Conservation (phyloP, 2,329 filamentous ascomycete species). For the Setomelanomma holmii region DNA sequence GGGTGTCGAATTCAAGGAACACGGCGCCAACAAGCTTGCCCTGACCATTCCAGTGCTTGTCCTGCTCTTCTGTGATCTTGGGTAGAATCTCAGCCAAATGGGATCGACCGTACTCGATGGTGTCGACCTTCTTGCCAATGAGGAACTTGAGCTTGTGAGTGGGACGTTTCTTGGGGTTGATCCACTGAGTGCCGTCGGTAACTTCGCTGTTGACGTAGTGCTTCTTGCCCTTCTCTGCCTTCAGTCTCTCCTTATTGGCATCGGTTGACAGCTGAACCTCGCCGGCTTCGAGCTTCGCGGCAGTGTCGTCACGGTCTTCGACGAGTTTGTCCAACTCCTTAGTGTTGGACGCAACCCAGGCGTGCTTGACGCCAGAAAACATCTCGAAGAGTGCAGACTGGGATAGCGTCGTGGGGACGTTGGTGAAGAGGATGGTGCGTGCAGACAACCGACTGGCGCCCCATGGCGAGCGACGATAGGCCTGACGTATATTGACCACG, state of each 20-base stretch:
- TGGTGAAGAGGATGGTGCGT: slow-evolving; percentile 57
- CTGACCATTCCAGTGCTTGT: slow-evolving; percentile 69
- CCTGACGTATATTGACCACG: slow-evolving; percentile 58
- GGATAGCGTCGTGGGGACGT: slow-evolving; percentile 52
- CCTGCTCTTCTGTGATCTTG: slow-evolving; percentile 72
- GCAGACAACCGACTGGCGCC: slow-evolving; percentile 55
- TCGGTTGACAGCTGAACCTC: slow-evolving; percentile 53
- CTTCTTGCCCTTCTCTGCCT: slow-evolving; percentile 62
- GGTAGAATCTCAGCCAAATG: slow-evolving; percentile 77
- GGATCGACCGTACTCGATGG: slow-evolving; percentile 82
- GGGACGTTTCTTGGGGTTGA: slow-evolving; percentile 49
- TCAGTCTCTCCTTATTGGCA: slow-evolving; percentile 72
- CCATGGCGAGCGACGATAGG: slow-evolving; percentile 54
- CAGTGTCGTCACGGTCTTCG: slow-evolving; percentile 52
- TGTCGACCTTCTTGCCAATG: slow-evolving; percentile 63
- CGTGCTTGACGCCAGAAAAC: slow-evolving; percentile 49
- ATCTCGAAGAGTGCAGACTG: slow-evolving; percentile 50
- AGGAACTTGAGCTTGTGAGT: slow-evolving; percentile 51
- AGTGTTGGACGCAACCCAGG: slow-evolving; percentile 57
- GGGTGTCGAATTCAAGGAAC: slow-evolving; percentile 86
- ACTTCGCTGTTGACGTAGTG: slow-evolving; percentile 53
- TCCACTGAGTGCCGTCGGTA: slow-evolving; percentile 52
- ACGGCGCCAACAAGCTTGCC: slow-evolving; percentile 74
- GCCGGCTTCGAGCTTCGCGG: slow-evolving; percentile 52
- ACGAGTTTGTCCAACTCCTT: slow-evolving; percentile 55